A percentile compares a stretch with the other conserved stretches of the same genome.
Conservation (phyloP, 208 protist species). For the Wallacemonas sp. region DNA sequence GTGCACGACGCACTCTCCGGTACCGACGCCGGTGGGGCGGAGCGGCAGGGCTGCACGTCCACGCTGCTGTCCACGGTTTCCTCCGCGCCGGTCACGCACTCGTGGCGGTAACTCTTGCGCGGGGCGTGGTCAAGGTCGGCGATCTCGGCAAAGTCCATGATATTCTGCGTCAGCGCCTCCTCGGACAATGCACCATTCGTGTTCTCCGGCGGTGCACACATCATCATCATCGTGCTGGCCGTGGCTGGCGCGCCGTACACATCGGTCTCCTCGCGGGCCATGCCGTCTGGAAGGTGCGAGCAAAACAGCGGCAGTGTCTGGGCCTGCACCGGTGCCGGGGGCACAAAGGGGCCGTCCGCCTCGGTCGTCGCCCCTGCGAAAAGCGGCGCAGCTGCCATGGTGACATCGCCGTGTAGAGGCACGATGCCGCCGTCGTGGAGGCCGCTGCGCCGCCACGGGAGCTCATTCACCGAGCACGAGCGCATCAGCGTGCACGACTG, state of each 20-base stretch:
- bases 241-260: too few species aligned
- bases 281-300: too few species aligned
- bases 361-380: background rate
- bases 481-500: slow-evolving; percentile 5
- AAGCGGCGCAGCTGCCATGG: background rate
- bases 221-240: too few species aligned
- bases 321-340: too few species aligned
- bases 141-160: slow-evolving; percentile 11
- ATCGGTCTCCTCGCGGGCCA: too few species aligned
- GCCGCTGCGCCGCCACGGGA: slow-evolving; percentile 3
- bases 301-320: too few species aligned
- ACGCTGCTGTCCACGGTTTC: background rate
- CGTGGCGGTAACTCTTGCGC: slow-evolving; percentile 45
- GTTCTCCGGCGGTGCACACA: too few species aligned
- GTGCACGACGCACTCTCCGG: background rate
- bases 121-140: slow-evolving; percentile 38
- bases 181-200: background rate
- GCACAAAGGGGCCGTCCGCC: too few species aligned
- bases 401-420: background rate
- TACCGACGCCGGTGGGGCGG: background rate
- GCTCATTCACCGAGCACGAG: slow-evolving; percentile 13
- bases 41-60: background rate
- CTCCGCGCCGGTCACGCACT: background rate
- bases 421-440: background rate
- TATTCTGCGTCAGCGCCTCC: slow-evolving; percentile 8